These are phyloP conservation scores for Geotrichum citri-aurantii DNA, from an alignment of 1,139 yeast genomes.

Conservation along the genomic window DNA sequence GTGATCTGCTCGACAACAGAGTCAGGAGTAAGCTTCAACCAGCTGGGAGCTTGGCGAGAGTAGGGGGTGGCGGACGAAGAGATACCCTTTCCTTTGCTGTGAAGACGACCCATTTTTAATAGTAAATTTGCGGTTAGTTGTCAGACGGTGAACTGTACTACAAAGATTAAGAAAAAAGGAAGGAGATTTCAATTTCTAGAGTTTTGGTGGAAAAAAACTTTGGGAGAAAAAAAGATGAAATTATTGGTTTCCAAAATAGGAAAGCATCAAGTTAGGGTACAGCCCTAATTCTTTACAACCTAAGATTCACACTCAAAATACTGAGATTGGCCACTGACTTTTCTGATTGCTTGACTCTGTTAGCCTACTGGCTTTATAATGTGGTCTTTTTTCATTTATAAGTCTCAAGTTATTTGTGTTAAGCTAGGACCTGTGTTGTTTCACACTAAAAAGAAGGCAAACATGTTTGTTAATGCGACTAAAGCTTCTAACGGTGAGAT, in stretches of 20 bases:
- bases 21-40: constrained; percentile 97
- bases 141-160: constrained; percentile 2
- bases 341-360: no score
- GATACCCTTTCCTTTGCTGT: constrained; percentile 92
- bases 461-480: no score
- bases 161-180: neutral
- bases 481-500: no score
- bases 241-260: neutral
- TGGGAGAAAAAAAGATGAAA: neutral
- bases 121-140: neutral
- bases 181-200: neutral
- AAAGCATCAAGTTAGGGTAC: neutral
- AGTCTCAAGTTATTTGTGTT: neutral
- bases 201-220: neutral
- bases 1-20: constrained; percentile 95
- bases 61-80: constrained; percentile 99
- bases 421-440: constrained; percentile 24
- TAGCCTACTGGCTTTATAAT: no score
- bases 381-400: no score
- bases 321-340: no score
- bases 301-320: no score
- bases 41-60: constrained; percentile 97
- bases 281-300: neutral
- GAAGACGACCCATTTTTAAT: constrained; percentile 55
- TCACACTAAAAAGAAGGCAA: no score